phyloP scores from a whole-genome alignment of 1,284 basidiomycete species.

The Pseudozyma thailandica region DNA sequence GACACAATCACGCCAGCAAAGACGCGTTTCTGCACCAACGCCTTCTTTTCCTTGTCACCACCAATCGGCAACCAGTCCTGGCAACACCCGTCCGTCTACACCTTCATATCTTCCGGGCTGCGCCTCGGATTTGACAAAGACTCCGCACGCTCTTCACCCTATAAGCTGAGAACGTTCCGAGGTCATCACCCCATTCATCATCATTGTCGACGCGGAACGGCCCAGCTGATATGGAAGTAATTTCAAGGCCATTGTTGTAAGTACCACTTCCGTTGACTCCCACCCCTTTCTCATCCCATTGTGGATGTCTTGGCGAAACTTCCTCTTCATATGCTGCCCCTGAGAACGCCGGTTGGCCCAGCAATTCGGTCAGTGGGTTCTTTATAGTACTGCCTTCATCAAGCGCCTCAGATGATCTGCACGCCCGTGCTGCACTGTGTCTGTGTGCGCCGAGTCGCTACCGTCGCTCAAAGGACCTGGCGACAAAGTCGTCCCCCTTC shows the following conservation, averaged over 20 bases:
- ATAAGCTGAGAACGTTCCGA: background rate
- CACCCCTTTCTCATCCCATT: constrained; percentile 5
- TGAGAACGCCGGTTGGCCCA: constrained; percentile 14
- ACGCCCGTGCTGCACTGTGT: background rate
- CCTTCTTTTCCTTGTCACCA: no score
- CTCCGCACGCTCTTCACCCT: background rate
- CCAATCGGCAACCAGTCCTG: no score
- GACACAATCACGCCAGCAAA: no score
- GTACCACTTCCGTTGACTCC: constrained; percentile 13
- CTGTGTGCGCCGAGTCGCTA: background rate
- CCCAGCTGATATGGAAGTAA: constrained; percentile 37
- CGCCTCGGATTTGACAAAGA: background rate
- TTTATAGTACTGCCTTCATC: background rate
- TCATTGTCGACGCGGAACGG: background rate
- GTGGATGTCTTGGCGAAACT: constrained; percentile 8
- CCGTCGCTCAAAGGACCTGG: no score
- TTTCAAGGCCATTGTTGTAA: constrained; percentile 28
- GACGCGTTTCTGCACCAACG: no score
- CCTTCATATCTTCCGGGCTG: no score
- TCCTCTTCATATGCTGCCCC: background rate
- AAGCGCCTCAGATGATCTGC: background rate
- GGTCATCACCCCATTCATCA: background rate
- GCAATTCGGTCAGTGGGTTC: constrained; percentile 37
- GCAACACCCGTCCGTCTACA: no score
- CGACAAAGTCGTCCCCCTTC: no score